Percentiles rank a stretch among this genome's conserved stretches.
Conservation (phyloP, 2,329 filamentous ascomycete species). For the Bisporella sp. region DNA sequence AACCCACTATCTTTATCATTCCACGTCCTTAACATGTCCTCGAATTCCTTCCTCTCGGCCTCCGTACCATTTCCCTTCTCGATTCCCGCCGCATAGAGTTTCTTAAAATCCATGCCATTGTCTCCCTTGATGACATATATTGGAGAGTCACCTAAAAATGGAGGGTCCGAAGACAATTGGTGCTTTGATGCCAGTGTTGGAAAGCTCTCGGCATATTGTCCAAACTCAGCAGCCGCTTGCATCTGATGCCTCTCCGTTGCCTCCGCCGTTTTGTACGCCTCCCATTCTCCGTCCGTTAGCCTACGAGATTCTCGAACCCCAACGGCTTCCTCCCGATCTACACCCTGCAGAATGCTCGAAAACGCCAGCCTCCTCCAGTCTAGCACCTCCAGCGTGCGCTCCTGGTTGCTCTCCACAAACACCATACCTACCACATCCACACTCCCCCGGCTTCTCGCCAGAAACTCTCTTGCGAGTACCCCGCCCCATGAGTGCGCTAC, state of each 20-base stretch:
- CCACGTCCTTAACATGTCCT: slow-evolving; percentile 20
- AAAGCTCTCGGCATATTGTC: slow-evolving; percentile 17
- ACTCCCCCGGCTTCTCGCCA: slow-evolving; percentile 3
- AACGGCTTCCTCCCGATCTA: slow-evolving; percentile 1
- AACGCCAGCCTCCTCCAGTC: slow-evolving; percentile 5
- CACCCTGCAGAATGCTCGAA: not conserved
- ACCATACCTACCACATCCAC: slow-evolving; percentile 13
- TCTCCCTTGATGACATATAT: slow-evolving; percentile 7
- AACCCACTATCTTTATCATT: slow-evolving; percentile 25
- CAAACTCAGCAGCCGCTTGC: slow-evolving; percentile 2
- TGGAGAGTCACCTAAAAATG: slow-evolving; percentile 19
- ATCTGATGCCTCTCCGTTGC: slow-evolving; percentile 11
- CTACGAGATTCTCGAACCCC: slow-evolving; percentile 5
- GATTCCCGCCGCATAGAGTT: slow-evolving; percentile 26
- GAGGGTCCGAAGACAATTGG: slow-evolving; percentile 17
- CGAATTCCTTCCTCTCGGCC: slow-evolving; percentile 23
- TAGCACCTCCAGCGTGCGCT: slow-evolving; percentile 12
- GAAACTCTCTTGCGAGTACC: slow-evolving; percentile 8
- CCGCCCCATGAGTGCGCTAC: slow-evolving; percentile 17
- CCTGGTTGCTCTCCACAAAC: slow-evolving; percentile 16
- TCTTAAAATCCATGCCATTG: slow-evolving; percentile 1
- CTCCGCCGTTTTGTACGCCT: slow-evolving; percentile 6
- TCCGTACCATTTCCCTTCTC: slow-evolving; percentile 28
- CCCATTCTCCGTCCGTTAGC: slow-evolving; percentile 11
- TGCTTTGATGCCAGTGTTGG: slow-evolving; percentile 24